phyloP scores from a whole-genome alignment of 352 stramenopile genomes.

The Pythium pyrilobum region DNA sequence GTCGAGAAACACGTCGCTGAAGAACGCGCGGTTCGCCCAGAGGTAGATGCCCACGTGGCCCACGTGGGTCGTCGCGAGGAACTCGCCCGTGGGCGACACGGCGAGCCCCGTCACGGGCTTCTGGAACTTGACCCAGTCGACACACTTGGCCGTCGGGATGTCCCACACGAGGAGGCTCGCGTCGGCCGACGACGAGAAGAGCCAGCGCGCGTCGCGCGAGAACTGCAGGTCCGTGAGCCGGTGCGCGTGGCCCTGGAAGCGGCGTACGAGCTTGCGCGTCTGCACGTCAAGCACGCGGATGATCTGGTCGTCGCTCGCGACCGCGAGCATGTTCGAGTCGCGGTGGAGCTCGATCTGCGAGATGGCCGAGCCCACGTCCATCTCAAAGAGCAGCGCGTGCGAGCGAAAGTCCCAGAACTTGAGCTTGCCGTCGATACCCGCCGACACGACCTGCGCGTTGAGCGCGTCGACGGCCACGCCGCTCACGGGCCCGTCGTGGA shows the following conservation, averaged over 20 bases:
- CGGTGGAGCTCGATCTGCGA: slow-evolving; percentile 81
- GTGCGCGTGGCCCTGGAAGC: slow-evolving; percentile 79
- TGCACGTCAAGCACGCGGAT: slow-evolving; percentile 83
- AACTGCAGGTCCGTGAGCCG: slow-evolving; percentile 89
- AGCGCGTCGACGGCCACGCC: slow-evolving; percentile 85
- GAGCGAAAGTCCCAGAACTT: slow-evolving; percentile 90
- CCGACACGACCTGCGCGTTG: slow-evolving; percentile 78
- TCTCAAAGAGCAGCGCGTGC: slow-evolving; percentile 51
- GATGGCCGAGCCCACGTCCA: slow-evolving; percentile 77
- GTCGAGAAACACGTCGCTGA: slow-evolving; percentile 86
- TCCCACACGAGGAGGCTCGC: slow-evolving; percentile 91
- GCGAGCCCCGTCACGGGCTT: slow-evolving; percentile 88
- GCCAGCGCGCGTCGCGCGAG: slow-evolving; percentile 83
- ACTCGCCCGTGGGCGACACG: slow-evolving; percentile 94
- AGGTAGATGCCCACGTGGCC: slow-evolving; percentile 91
- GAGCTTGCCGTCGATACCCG: slow-evolving; percentile 80
- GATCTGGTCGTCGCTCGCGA: slow-evolving; percentile 87
- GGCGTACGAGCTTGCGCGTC: slow-evolving; percentile 83
- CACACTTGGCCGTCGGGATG: slow-evolving; percentile 91
- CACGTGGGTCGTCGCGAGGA: slow-evolving; percentile 93
- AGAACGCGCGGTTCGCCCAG: slow-evolving; percentile 94
- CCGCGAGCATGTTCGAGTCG: slow-evolving; percentile 83
- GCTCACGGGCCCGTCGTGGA: slow-evolving; percentile 78
- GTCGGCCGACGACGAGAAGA: slow-evolving; percentile 85
- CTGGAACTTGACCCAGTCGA: slow-evolving; percentile 94